Base-by-base conservation (phyloP, 768 basidiomycete species). In the Botryobasidium botryosum region DNA sequence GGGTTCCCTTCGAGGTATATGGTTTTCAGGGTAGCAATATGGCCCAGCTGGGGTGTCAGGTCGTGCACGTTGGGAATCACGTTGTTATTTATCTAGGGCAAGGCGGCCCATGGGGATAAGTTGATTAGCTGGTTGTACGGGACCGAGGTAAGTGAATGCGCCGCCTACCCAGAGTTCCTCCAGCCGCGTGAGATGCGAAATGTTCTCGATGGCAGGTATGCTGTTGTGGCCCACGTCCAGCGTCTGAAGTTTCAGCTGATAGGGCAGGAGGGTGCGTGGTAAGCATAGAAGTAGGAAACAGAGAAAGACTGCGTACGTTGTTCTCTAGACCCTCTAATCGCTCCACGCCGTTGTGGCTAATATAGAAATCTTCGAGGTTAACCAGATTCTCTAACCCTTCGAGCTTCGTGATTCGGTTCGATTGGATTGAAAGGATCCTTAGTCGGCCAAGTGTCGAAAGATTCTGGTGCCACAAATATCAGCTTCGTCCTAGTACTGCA, bases 1-100 rank as follows among this genome's bases (percentile, higher is more conserved):
- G 94, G 94, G 56, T 99, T 99, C 4, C 75, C 79, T 62, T 99
- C 94, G 21, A 99, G 73, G 58, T 99, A 99, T 5, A 99, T 68
- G 1, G 94, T 99, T 57, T 79, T 69, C 10, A 99, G 68, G 1
- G 74, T 68, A 5, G 61, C 40, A 25, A 85, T 65, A 10, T 69
- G 63, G 15, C 64, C 62, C 2, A 92, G 69, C 57, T 91, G 70
- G 0, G 67, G 59, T 29, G 82, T 79, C 5, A 97, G 64, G 2
- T 72, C 67, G 6, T 62, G 67, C 6, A 96, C 63, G 48, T 77
- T 72, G 3, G 75, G 65, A 35, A 99, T 81, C 55, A 77, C 66
- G 62, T 99, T 99, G 51, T 84, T 71, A 59, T 79, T 94, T 51
- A 90, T 72, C 91, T 96, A 57, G n/a, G 35, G 25, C 40, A 42